phyloP scores from a whole-genome alignment of 2,329 filamentous ascomycete species.

The Monosporascus sp. region DNA sequence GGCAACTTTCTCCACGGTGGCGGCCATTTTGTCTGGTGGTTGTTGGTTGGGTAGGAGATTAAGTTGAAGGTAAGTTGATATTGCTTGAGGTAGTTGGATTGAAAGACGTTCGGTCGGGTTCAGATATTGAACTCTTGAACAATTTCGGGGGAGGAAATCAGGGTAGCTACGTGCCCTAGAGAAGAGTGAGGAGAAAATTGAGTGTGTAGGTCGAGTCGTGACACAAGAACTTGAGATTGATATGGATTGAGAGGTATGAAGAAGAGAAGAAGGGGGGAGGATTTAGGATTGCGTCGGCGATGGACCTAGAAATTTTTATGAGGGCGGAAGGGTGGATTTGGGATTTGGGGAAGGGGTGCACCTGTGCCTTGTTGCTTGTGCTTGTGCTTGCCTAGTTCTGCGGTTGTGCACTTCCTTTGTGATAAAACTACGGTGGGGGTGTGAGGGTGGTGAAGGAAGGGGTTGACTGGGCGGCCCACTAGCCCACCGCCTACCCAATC shows the following conservation, averaged over 20 bases:
- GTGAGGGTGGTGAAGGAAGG: neutral
- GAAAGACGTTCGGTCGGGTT: constrained; percentile 31
- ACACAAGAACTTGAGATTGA: constrained; percentile 33
- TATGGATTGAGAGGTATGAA: constrained; percentile 36
- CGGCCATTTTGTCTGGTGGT: constrained; percentile 72
- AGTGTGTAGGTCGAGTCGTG: constrained; percentile 29
- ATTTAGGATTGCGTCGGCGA: constrained; percentile 22
- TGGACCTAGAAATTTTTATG: constrained; percentile 31
- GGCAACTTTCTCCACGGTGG: constrained; percentile 63
- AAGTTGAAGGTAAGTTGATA: constrained; percentile 28
- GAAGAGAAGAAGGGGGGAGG: constrained; percentile 26
- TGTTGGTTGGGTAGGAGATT: constrained; percentile 34
- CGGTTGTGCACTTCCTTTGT: neutral
- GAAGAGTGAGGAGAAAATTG: constrained; percentile 38
- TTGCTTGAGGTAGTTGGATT: constrained; percentile 23
- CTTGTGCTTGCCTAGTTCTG: neutral
- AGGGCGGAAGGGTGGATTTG: constrained; percentile 3
- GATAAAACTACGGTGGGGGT: neutral
- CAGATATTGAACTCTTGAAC: constrained; percentile 64
- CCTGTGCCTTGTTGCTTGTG: constrained; percentile 5
- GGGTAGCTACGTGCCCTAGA: constrained; percentile 91
- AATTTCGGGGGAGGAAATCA: constrained; percentile 60
- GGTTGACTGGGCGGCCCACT: neutral
- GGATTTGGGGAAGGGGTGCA: constrained; percentile 1
- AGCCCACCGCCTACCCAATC: too few relatives aligned